Conservation (phyloP, 139 green algal genomes). For the Ulvella scutata region DNA sequence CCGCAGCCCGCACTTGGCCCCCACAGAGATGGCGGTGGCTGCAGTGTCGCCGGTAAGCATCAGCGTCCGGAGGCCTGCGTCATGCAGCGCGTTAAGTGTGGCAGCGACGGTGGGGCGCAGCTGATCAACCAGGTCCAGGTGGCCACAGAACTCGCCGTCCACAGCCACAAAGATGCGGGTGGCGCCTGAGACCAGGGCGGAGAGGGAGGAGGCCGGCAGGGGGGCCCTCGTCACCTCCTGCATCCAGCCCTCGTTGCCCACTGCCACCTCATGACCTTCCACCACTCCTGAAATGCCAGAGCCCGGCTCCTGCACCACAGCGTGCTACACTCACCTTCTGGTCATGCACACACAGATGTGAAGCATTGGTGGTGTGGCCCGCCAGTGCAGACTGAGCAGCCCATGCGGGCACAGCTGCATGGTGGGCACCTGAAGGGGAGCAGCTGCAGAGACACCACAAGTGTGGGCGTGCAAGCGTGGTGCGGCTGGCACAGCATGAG, state of each 20-base stretch:
- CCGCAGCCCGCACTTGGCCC: conserved; percentile 5
- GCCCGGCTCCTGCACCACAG: background rate
- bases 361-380: no score
- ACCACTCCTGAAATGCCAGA: conserved; percentile 49
- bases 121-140: conserved; percentile 4
- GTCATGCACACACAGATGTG: no score
- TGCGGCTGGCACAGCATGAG: no score
- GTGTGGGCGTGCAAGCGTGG: no score
- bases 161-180: background rate
- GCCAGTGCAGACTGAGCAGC: no score
- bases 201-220: background rate
- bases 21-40: conserved; percentile 34
- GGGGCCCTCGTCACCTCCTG: background rate
- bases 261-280: conserved; percentile 28
- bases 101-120: background rate
- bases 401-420: no score
- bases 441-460: no score
- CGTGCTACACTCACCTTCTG: no score
- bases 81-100: background rate
- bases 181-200: background rate
- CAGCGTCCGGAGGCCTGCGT: conserved; percentile 6
- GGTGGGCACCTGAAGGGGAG: no score
- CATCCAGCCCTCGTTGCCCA: conserved; percentile 73
- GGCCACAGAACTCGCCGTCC: background rate
- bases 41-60: conserved; percentile 25